A percentile compares a stretch with the other conserved stretches of the same genome.
Evolutionary conservation across 192 early-diverging fungal species (phyloP).

Genomic region (Coemansia reversa): DNA sequence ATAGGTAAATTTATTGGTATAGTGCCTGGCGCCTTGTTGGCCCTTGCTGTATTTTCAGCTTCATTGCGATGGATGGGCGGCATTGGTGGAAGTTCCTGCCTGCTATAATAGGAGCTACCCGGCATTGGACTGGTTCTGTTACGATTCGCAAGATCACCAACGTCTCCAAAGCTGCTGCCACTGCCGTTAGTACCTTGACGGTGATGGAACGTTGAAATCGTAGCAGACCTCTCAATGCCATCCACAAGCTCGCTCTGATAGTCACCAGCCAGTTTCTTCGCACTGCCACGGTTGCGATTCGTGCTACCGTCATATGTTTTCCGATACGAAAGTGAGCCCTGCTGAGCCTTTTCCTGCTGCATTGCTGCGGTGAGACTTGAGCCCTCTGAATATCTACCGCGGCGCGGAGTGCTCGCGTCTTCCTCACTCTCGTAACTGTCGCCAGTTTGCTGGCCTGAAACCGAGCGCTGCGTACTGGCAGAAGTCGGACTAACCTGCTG

Average conservation of each 20-base stretch:
- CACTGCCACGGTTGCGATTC: constrained; percentile 18
- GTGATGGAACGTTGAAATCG: constrained; percentile 37
- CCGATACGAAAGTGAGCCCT: constrained; percentile 31
- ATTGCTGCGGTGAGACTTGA: constrained; percentile 42
- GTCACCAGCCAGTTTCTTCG: constrained; percentile 40
- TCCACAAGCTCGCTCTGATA: constrained; percentile 42
- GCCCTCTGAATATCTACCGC: constrained; percentile 50
- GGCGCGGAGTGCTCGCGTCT: constrained; percentile 20
- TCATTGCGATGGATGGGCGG: constrained; percentile 28
- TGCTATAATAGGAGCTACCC: constrained; percentile 18
- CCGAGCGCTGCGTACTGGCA: constrained; percentile 14
- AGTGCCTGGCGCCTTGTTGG: constrained; percentile 27
- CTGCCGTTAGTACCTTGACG: constrained; percentile 45
- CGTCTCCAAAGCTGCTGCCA: constrained; percentile 34
- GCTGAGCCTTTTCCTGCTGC: constrained; percentile 37
- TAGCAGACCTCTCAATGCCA: constrained; percentile 48
- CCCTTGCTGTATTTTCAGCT: not conserved
- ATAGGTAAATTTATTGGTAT: constrained; percentile 28
- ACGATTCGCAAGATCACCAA: constrained; percentile 9
- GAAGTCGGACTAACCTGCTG: constrained; percentile 9
- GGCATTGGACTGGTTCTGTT: constrained; percentile 42
- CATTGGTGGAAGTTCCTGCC: constrained; percentile 35
- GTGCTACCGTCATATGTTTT: constrained; percentile 50
- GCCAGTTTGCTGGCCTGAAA: constrained; percentile 15
- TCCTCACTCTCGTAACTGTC: constrained; percentile 42